Evolutionary conservation across 139 green algal species (phyloP).

Genomic region (Picochlorum sp.): DNA sequence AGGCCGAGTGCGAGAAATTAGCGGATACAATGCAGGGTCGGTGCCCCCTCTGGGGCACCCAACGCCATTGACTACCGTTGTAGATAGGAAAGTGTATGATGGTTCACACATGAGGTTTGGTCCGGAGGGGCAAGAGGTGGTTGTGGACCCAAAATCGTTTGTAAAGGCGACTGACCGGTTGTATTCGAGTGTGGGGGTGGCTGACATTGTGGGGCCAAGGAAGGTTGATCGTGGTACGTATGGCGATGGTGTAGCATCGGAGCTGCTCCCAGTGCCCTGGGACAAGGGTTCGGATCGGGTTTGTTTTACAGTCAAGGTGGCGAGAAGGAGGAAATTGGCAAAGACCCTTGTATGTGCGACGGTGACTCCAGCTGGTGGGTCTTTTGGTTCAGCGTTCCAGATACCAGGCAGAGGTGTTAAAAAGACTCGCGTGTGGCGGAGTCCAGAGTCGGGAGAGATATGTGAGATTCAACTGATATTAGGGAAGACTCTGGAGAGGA

Average conservation of each 20-base stretch:
- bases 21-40: not conserved
- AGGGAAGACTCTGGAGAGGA: slow-evolving; percentile 9
- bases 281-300: not conserved
- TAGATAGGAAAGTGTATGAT: not conserved
- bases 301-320: not conserved
- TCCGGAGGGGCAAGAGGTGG: not conserved
- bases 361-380: not conserved
- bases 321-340: not conserved
- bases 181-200: too few relatives aligned
- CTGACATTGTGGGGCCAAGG: too few relatives aligned
- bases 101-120: not conserved
- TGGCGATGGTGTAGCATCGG: not conserved
- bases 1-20: not conserved
- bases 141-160: not conserved
- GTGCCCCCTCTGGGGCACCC: slow-evolving; percentile 18
- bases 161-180: too few relatives aligned
- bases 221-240: too few relatives aligned
- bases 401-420: not conserved
- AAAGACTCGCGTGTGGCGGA: slow-evolving; percentile 10
- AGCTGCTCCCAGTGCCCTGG: not conserved
- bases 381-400: not conserved
- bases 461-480: slow-evolving; percentile 24
- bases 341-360: not conserved
- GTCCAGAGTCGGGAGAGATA: not conserved
- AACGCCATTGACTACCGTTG: not conserved